Evolutionary conservation across 2,329 filamentous ascomycete species (phyloP).

Genomic region (Sporothrix brasiliensis): DNA sequence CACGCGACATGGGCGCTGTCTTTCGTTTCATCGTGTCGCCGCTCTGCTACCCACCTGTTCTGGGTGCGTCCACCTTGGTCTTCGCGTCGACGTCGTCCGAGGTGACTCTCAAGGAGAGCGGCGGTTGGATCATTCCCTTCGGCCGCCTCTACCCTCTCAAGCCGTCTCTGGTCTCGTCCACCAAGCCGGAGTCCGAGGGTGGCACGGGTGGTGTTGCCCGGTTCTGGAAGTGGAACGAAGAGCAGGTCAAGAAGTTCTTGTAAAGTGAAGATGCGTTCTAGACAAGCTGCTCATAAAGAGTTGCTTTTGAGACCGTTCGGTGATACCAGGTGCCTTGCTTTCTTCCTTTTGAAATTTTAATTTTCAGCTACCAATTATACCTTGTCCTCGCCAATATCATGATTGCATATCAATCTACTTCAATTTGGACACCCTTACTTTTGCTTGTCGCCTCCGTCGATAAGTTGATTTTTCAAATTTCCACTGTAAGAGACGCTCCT

Average conservation of each 20-base stretch:
- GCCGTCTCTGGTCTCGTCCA: constrained; percentile 10
- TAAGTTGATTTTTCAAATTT: no score
- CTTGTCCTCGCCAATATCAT: no score
- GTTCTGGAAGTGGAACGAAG: constrained; percentile 33
- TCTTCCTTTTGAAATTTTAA: neutral
- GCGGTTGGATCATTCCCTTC: constrained; percentile 32
- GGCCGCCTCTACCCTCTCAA: constrained; percentile 25
- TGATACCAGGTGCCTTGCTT: constrained; percentile 3
- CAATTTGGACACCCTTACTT: no score
- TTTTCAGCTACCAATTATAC: no score
- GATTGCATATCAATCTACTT: no score
- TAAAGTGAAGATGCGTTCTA: neutral
- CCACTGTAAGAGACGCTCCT: no score
- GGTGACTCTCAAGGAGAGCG: constrained; percentile 44
- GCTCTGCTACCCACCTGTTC: constrained; percentile 40
- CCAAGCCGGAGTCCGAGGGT: constrained; percentile 29
- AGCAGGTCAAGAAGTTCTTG: constrained; percentile 31
- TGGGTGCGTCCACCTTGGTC: constrained; percentile 54
- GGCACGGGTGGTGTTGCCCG: constrained; percentile 25
- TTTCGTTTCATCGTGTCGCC: constrained; percentile 35
- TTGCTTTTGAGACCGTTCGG: neutral
- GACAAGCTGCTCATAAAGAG: neutral
- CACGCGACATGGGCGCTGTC: constrained; percentile 39
- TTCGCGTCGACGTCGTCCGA: constrained; percentile 52
- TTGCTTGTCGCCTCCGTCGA: no score